A percentile compares a stretch with the other conserved stretches of the same genome.
Evolutionary conservation across 768 basidiomycete species (phyloP).

Genomic region (Pleurotus cornucopiae): DNA sequence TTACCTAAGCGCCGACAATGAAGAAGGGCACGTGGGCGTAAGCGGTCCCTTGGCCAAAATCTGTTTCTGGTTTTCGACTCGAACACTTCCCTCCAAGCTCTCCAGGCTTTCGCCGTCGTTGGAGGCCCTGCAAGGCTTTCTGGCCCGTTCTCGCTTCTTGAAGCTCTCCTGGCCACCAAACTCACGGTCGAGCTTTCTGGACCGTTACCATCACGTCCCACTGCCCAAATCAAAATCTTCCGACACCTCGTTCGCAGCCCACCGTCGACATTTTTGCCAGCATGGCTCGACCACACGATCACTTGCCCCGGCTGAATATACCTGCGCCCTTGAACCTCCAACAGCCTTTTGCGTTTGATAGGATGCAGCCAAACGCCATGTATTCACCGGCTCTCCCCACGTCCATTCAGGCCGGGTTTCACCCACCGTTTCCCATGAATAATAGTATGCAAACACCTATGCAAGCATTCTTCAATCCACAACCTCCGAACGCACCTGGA

Average conservation of each 20-base stretch:
- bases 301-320: slow-evolving; percentile 55
- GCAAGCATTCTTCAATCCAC: slow-evolving; percentile 60
- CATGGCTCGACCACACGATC: slow-evolving; percentile 45
- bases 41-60: slow-evolving; percentile 1
- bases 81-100: not conserved
- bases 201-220: not conserved
- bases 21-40: not conserved
- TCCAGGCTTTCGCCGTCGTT: not conserved
- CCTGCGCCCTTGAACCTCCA: slow-evolving; percentile 50
- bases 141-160: not conserved
- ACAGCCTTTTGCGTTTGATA: slow-evolving; percentile 44
- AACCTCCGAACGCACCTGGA: slow-evolving; percentile 44
- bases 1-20: not conserved
- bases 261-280: not conserved
- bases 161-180: not conserved
- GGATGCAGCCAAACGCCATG: slow-evolving; percentile 33
- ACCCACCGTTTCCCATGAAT: slow-evolving; percentile 46
- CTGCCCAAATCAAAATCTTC: not conserved
- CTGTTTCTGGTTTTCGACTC: slow-evolving; percentile 1
- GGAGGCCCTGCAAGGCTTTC: slow-evolving; percentile 1
- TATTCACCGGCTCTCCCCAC: slow-evolving; percentile 68
- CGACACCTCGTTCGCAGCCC: not conserved
- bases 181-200: not conserved
- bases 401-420: slow-evolving; percentile 52
- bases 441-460: slow-evolving; percentile 67